phyloP scores from a whole-genome alignment of 2,329 filamentous ascomycete species.

The Fusarium sp. region DNA sequence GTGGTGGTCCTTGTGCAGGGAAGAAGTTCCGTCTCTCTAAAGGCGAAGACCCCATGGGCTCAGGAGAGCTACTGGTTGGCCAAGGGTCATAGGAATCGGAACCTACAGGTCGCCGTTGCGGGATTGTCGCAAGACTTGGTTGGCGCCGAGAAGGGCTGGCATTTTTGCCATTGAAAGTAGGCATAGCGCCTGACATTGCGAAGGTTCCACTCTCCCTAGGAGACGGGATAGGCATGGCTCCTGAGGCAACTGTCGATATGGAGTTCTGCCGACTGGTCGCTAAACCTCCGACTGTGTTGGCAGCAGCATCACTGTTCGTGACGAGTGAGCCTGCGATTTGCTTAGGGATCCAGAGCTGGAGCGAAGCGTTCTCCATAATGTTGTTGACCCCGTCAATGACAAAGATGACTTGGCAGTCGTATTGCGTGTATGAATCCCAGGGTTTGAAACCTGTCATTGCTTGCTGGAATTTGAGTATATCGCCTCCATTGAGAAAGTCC shows the following conservation, averaged over 20 bases:
- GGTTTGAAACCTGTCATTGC: slow-evolving; percentile 50
- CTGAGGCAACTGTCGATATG: slow-evolving; percentile 16
- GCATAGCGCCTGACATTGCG: background rate
- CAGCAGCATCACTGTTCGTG: slow-evolving; percentile 42
- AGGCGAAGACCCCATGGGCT: slow-evolving; percentile 22
- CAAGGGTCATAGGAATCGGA: slow-evolving; percentile 26
- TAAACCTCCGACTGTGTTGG: slow-evolving; percentile 8
- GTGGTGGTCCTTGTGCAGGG: slow-evolving; percentile 9
- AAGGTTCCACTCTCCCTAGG: slow-evolving; percentile 4
- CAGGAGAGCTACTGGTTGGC: slow-evolving; percentile 35
- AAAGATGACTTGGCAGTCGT: slow-evolving; percentile 45
- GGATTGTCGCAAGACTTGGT: slow-evolving; percentile 34
- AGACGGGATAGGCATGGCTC: background rate
- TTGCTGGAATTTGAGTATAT: slow-evolving; percentile 50
- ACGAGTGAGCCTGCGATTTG: slow-evolving; percentile 44
- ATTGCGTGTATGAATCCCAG: slow-evolving; percentile 45
- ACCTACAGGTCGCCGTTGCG: slow-evolving; percentile 32
- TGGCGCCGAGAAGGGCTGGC: slow-evolving; percentile 13
- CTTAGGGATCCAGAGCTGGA: slow-evolving; percentile 51
- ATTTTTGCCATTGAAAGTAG: background rate
- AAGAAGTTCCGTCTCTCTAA: slow-evolving; percentile 25
- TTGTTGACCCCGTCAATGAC: slow-evolving; percentile 42
- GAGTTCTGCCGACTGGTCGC: slow-evolving; percentile 31
- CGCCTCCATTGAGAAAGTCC: slow-evolving; percentile 41
- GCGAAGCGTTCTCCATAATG: slow-evolving; percentile 45